Conservation (phyloP, 2,329 filamentous ascomycete genomes). For the Elsinoe ampelina region DNA sequence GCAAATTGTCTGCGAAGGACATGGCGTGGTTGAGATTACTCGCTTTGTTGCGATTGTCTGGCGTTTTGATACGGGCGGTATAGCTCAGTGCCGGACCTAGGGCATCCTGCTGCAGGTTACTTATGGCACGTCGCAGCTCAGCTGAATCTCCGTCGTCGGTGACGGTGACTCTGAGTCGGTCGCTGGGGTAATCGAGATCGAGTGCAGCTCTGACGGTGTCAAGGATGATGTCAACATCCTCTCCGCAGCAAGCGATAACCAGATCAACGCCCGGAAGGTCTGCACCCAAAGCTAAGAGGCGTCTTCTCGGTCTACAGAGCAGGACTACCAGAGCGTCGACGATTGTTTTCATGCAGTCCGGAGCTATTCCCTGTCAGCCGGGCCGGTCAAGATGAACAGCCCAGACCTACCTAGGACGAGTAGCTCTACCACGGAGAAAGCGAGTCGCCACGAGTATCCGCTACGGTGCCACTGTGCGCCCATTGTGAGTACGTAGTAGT, state of each 20-base stretch:
- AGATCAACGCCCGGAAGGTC: constrained; percentile 29
- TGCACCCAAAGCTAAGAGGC: neutral
- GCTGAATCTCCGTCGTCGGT: constrained; percentile 33
- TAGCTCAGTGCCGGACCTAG: constrained; percentile 33
- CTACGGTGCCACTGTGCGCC: neutral
- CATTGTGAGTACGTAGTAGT: neutral
- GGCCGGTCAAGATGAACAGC: neutral
- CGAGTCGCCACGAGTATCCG: neutral
- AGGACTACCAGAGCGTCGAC: neutral
- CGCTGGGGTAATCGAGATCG: constrained; percentile 33
- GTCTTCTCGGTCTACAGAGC: constrained; percentile 1
- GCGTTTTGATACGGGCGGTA: constrained; percentile 34
- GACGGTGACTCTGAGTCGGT: constrained; percentile 31
- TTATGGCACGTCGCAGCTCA: constrained; percentile 28
- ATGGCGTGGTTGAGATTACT: constrained; percentile 54
- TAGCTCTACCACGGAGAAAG: neutral
- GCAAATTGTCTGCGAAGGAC: constrained; percentile 18
- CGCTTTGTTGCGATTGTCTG: constrained; percentile 37
- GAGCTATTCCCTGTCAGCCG: neutral
- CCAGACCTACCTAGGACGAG: neutral
- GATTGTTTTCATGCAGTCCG: neutral
- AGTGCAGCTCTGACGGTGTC: constrained; percentile 33
- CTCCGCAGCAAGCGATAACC: constrained; percentile 36
- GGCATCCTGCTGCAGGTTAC: constrained; percentile 28
- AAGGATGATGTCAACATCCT: constrained; percentile 34